These are phyloP conservation scores for Corynascus novoguineensis DNA, from an alignment of 495 filamentous ascomycete genomes.

Conservation along the genomic window DNA sequence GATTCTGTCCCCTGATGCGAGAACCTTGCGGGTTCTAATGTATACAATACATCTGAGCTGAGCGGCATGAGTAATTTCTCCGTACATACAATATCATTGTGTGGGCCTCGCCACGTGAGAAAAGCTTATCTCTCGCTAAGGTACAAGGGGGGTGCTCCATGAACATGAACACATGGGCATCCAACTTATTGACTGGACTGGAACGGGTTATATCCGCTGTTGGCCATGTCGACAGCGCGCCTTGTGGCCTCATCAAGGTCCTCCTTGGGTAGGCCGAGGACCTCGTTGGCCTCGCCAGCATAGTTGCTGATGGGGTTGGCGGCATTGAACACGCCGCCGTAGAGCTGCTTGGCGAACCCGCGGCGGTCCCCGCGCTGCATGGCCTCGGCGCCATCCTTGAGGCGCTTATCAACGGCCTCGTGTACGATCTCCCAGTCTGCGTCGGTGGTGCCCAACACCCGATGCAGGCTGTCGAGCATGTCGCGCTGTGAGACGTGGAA, in stretches of 20 bases:
- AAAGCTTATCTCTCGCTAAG: too few species aligned
- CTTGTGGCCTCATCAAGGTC: slow-evolving; percentile 53
- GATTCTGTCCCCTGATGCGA: too few species aligned
- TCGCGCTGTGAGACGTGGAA: slow-evolving; percentile 44
- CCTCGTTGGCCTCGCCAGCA: slow-evolving; percentile 39
- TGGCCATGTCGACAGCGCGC: slow-evolving; percentile 32
- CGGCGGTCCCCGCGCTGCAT: slow-evolving; percentile 40
- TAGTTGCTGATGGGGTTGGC: slow-evolving; percentile 39
- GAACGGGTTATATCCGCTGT: slow-evolving; percentile 1
- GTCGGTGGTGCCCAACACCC: slow-evolving; percentile 48
- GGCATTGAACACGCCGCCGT: slow-evolving; percentile 47
- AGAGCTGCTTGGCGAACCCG: slow-evolving; percentile 51
- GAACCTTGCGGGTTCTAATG: too few species aligned
- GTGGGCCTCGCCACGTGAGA: too few species aligned
- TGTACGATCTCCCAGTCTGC: slow-evolving; percentile 53
- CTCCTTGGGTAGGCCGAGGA: slow-evolving; percentile 53
- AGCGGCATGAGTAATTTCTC: too few species aligned
- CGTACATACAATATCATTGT: too few species aligned
- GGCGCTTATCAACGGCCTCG: slow-evolving; percentile 40
- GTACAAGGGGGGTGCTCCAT: too few species aligned
- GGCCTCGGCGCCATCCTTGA: slow-evolving; percentile 34
- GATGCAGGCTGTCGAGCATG: slow-evolving; percentile 43
- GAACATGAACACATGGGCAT: too few species aligned
- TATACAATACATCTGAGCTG: too few species aligned
- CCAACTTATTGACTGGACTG: too few species aligned